Percentiles rank a stretch among this genome's conserved stretches.
Conservation (phyloP, 2,329 filamentous ascomycete species). For the Emericellopsis atlantica region DNA sequence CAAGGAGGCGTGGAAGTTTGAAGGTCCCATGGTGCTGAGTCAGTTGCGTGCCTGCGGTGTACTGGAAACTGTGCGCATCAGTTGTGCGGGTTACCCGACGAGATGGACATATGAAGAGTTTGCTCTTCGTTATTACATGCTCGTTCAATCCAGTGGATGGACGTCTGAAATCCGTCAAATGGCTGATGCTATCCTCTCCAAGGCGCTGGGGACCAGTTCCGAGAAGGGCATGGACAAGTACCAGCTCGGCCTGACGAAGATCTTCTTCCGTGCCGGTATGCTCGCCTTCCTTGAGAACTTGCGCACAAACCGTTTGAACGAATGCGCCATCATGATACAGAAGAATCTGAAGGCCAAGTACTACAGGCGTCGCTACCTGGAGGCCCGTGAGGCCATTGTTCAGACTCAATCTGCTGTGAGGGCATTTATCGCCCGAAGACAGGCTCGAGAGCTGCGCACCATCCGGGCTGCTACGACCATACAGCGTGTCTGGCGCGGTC, state of each 20-base stretch:
- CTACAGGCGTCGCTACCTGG: constrained; percentile 82
- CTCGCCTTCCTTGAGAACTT: constrained; percentile 94
- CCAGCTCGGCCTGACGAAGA: constrained; percentile 93
- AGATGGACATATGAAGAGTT: constrained; percentile 99
- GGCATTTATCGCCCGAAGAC: constrained; percentile 65
- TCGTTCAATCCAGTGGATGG: constrained; percentile 82
- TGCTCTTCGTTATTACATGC: constrained; percentile 94
- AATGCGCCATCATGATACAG: constrained; percentile 94
- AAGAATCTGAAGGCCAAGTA: constrained; percentile 96
- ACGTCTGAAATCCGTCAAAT: constrained; percentile 88
- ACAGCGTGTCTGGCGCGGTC: constrained; percentile 87
- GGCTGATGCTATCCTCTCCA: constrained; percentile 83
- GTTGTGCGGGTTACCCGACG: constrained; percentile 91
- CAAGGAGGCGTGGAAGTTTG: constrained; percentile 95
- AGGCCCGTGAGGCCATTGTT: constrained; percentile 71
- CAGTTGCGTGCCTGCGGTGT: constrained; percentile 98
- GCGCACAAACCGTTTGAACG: constrained; percentile 78
- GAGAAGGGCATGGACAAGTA: constrained; percentile 80
- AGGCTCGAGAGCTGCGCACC: constrained; percentile 68
- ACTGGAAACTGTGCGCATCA: constrained; percentile 93
- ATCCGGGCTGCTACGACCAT: constrained; percentile 86
- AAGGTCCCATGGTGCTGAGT: constrained; percentile 96
- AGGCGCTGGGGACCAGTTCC: constrained; percentile 69
- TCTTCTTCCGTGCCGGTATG: constrained; percentile 99
- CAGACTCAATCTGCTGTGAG: constrained; percentile 66